Evolutionary conservation across 2,329 filamentous ascomycete species (phyloP).

Genomic region (Pseudogymnoascus sp.): DNA sequence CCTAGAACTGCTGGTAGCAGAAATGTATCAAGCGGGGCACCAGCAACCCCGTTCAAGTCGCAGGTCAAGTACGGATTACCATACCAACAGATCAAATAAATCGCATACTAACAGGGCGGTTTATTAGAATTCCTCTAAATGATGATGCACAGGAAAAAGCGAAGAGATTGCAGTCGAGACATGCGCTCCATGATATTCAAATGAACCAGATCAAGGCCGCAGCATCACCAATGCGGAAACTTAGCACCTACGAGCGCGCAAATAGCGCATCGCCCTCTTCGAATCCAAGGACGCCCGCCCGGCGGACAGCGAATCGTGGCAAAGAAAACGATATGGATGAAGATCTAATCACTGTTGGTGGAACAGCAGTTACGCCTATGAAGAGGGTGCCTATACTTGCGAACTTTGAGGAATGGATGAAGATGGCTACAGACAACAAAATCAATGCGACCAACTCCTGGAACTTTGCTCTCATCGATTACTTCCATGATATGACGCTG

Average conservation of each 20-base stretch:
- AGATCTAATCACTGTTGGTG: slow-evolving; percentile 60
- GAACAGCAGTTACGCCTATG: slow-evolving; percentile 82
- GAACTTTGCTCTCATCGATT: slow-evolving; percentile 99
- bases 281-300: slow-evolving; percentile 46
- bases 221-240: slow-evolving; percentile 64
- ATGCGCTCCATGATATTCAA: slow-evolving; percentile 82
- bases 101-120: background rate
- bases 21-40: slow-evolving; percentile 33
- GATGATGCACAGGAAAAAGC: slow-evolving; percentile 93
- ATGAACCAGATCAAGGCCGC: slow-evolving; percentile 87
- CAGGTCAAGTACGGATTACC: slow-evolving; percentile 28
- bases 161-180: slow-evolving; percentile 75
- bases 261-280: slow-evolving; percentile 52
- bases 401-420: slow-evolving; percentile 99
- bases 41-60: slow-evolving; percentile 29
- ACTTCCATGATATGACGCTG: slow-evolving; percentile 98
- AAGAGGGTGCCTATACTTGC: slow-evolving; percentile 92
- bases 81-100: background rate
- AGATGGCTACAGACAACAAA: slow-evolving; percentile 99
- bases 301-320: slow-evolving; percentile 31
- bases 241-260: slow-evolving; percentile 50
- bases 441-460: slow-evolving; percentile 98
- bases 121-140: slow-evolving; percentile 78
- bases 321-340: slow-evolving; percentile 43
- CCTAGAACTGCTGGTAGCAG: slow-evolving; percentile 35